Conservation (phyloP, 2,329 filamentous ascomycete genomes). For the Westerdykella ornata region DNA sequence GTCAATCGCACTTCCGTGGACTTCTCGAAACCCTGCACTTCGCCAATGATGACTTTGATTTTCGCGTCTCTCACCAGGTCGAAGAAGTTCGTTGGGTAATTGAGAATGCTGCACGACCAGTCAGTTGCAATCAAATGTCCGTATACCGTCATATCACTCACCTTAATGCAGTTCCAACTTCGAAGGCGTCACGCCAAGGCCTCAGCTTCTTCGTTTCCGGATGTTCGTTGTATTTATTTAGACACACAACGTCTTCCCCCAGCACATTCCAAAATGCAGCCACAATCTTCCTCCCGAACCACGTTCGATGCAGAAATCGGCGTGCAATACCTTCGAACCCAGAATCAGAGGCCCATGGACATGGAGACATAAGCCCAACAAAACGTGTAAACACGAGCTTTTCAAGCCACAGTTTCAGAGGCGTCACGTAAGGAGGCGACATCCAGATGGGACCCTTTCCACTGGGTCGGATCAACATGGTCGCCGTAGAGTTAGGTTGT, state of each 20-base stretch:
- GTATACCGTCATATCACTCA: not conserved
- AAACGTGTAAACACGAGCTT: slow-evolving; percentile 60
- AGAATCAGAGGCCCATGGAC: slow-evolving; percentile 61
- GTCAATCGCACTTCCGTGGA: slow-evolving; percentile 44
- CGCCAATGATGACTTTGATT: slow-evolving; percentile 51
- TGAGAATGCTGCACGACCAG: slow-evolving; percentile 47
- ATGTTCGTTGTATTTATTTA: slow-evolving; percentile 43
- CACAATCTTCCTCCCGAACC: slow-evolving; percentile 51
- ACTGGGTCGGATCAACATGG: slow-evolving; percentile 53
- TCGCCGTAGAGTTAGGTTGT: slow-evolving; percentile 40
- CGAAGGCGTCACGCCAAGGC: slow-evolving; percentile 42
- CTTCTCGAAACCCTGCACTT: slow-evolving; percentile 46
- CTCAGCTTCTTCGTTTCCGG: slow-evolving; percentile 38
- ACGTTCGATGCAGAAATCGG: slow-evolving; percentile 52
- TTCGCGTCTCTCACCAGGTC: slow-evolving; percentile 49
- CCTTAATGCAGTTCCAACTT: slow-evolving; percentile 48
- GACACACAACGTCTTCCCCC: slow-evolving; percentile 46
- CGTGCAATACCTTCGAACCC: slow-evolving; percentile 51
- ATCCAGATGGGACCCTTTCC: slow-evolving; percentile 57
- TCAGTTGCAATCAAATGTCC: not conserved
- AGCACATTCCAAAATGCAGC: slow-evolving; percentile 53
- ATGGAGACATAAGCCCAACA: slow-evolving; percentile 68
- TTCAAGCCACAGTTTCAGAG: slow-evolving; percentile 61
- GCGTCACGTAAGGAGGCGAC: slow-evolving; percentile 56
- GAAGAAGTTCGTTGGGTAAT: slow-evolving; percentile 54